Evolutionary conservation across 768 basidiomycete species (phyloP).

Genomic region (Pluteus cervinus): DNA sequence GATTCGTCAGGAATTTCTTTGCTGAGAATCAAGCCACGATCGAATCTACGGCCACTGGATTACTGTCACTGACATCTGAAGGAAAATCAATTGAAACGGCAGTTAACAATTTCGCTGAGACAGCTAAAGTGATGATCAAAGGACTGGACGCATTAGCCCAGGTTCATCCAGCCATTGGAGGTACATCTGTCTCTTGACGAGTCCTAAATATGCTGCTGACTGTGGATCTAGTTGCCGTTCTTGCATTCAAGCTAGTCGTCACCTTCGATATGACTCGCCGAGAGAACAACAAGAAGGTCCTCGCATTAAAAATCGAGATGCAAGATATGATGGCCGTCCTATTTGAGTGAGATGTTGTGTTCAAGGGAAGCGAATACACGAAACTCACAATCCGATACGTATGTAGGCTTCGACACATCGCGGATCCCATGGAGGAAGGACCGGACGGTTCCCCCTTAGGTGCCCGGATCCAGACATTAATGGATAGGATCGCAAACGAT

Average conservation of each 20-base stretch:
- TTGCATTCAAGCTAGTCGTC: constrained; percentile 44
- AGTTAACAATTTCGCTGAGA: constrained; percentile 22
- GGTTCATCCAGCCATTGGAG: constrained; percentile 30
- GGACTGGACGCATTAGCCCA: constrained; percentile 28
- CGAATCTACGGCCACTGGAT: too few relatives aligned
- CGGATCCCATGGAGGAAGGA: constrained; percentile 17
- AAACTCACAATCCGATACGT: too few relatives aligned
- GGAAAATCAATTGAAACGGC: too few relatives aligned
- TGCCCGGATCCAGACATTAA: constrained; percentile 21
- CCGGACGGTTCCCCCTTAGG: constrained; percentile 26
- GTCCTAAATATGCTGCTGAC: background rate
- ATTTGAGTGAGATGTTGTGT: too few relatives aligned
- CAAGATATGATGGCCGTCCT: constrained; percentile 41
- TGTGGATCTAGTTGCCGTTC: constrained; percentile 31
- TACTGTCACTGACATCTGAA: too few relatives aligned
- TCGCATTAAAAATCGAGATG: constrained; percentile 43
- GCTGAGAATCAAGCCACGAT: too few relatives aligned
- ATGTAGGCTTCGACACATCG: too few relatives aligned
- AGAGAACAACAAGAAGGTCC: constrained; percentile 46
- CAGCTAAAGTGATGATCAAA: constrained; percentile 23
- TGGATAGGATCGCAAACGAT: constrained; percentile 27
- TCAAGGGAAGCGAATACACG: too few relatives aligned
- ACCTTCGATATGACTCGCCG: constrained; percentile 40
- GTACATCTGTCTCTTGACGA: constrained; percentile 11
- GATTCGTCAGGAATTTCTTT: too few relatives aligned